Base-by-base conservation (phyloP, 2,329 filamentous ascomycete species). In the Juglanconis oblonga region DNA sequence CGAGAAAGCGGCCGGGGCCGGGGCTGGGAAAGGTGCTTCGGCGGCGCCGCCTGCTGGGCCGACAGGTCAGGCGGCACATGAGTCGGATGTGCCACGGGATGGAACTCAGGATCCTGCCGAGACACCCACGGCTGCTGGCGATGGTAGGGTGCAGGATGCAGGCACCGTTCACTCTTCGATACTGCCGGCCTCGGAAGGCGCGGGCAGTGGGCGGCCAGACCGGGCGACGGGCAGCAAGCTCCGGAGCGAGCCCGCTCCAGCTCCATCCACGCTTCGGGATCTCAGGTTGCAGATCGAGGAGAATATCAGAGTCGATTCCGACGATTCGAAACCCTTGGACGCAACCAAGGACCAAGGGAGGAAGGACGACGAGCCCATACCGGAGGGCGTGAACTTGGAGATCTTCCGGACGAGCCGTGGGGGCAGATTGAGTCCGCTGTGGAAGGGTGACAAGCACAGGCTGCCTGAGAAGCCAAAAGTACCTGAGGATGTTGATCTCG, bases 321-420 rank as follows among this genome's bases (percentile, higher is more conserved):
- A 14, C 24, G 24, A 31, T 42, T 4, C 3, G 6, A 24, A 33
- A 13, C 10, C 47, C 32, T 40, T 48, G 29, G 14, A 40, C 1
- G 11, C 45, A 2, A 4, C 11, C 10, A 51, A 35, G 3, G 36
- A 36, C 10, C 14, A 48, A 38, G 58, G 24, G 35, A 47, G 52
- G 29, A 7, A 36, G 11, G 17, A 32, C 7, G 52, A 55, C 31
- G 52, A 56, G 14, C 13, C 49, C 9, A 24, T 63, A 24, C 59
- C 62, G 2, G 44, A 53, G 9, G 62, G 44, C 49, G 36, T 63
- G 9, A 51, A 55, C 14, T 35, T 63, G 14, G 59, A 63, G 3
- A 42, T 63, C 13, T 63, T 63, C 24, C 62, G 59, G 14, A 63
- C 62, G 24, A 61, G 49, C 48, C 59, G 62, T 8, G 52, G 60